Evolutionary conservation across 345 rosid species (phyloP).

Genomic region (Pistacia atlantica): DNA sequence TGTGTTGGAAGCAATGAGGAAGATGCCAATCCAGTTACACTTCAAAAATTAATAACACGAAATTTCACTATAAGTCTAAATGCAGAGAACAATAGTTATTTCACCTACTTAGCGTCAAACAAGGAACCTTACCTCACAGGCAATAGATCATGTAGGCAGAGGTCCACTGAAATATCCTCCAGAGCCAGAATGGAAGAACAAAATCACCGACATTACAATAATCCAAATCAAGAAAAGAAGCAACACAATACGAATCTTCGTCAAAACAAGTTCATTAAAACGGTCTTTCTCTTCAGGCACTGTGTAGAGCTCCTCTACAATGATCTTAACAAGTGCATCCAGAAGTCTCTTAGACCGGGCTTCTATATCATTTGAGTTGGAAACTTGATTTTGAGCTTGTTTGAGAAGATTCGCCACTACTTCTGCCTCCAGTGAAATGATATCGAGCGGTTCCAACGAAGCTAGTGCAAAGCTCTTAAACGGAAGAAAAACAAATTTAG

Average conservation of each 20-base stretch:
- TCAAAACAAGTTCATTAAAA: slow-evolving; percentile 12
- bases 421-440: slow-evolving; percentile 26
- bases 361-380: slow-evolving; percentile 28
- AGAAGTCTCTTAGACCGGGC: slow-evolving; percentile 36
- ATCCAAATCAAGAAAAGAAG: slow-evolving; percentile 31
- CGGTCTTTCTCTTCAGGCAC: slow-evolving; percentile 34
- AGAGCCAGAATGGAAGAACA: slow-evolving; percentile 17
- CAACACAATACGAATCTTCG: slow-evolving; percentile 13
- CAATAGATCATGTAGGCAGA: slow-evolving; percentile 31
- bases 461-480: slow-evolving; percentile 20
- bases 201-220: slow-evolving; percentile 11
- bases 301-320: slow-evolving; percentile 22
- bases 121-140: slow-evolving; percentile 13
- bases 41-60: too few relatives aligned
- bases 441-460: slow-evolving; percentile 13
- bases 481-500: background rate
- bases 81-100: background rate
- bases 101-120: background rate
- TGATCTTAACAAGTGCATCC: slow-evolving; percentile 29
- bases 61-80: background rate
- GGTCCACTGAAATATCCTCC: slow-evolving; percentile 21
- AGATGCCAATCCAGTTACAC: too few relatives aligned
- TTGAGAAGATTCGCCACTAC: slow-evolving; percentile 25
- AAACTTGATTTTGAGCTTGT: slow-evolving; percentile 29
- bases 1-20: too few relatives aligned